These are phyloP conservation scores for Setaria italica DNA, from an alignment of 202 grass and related monocot species.

Conservation along the genomic window DNA sequence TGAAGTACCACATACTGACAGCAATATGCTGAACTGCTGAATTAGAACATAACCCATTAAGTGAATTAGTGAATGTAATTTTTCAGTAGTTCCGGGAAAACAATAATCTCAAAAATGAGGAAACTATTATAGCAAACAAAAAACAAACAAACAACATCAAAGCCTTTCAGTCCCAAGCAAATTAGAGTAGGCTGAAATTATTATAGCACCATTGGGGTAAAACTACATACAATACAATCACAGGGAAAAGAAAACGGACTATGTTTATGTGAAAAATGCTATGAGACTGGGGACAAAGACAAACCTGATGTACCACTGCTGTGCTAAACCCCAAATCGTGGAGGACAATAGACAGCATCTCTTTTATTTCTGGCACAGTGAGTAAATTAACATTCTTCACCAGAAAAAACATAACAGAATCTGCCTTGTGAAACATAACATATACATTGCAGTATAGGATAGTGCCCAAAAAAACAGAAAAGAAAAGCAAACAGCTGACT, in stretches of 20 bases:
- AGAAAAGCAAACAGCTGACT: constrained; percentile 26
- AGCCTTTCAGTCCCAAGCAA: too few relatives aligned
- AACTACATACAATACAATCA: not conserved
- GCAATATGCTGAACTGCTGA: not conserved
- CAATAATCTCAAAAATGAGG: not conserved
- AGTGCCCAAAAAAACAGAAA: constrained; percentile 24
- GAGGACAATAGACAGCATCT: constrained; percentile 87
- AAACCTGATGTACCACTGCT: constrained; percentile 92
- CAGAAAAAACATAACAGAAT: constrained; percentile 28
- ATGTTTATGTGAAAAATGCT: constrained; percentile 28
- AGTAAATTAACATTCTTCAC: constrained; percentile 42
- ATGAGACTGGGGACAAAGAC: constrained; percentile 20
- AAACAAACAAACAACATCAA: too few relatives aligned
- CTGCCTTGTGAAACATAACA: not conserved
- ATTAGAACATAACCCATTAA: not conserved
- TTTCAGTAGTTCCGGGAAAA: constrained; percentile 12
- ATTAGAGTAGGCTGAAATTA: not conserved
- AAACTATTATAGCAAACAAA: constrained; percentile 3
- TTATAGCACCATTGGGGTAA: not conserved
- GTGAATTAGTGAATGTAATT: not conserved
- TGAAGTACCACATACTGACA: not conserved
- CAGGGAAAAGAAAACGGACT: not conserved
- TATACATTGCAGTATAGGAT: not conserved
- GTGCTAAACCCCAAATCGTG: constrained; percentile 81
- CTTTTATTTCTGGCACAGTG: constrained; percentile 81